Base-by-base conservation (phyloP, 1,284 basidiomycete genomes). In the Thelephora terrestris region DNA sequence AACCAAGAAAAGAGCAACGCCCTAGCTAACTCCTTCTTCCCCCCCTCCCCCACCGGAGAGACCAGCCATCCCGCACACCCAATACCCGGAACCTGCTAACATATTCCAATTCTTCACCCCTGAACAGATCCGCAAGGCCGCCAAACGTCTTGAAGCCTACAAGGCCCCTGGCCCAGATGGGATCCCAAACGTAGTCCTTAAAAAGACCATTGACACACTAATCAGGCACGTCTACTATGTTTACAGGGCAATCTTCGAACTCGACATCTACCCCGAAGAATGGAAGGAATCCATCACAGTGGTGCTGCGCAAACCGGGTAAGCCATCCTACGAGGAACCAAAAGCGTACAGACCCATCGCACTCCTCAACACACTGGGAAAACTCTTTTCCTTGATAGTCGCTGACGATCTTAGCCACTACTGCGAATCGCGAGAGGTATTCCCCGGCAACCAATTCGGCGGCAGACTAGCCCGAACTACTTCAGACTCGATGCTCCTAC, bases 321-420 rank as follows among this genome's bases (percentile, higher is more conserved):
- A 64, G 24, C 23, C 60, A 0, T 59, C 64, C 52, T 74, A 75
- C 54, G 51, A 55, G 0, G 40, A 57, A 0, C 52, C 68, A 0
- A 64, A 63, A 17, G 55, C 71, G 0, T 72, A 66, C 49, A 53
- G 68, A 0, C 71, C 71, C 0, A 70, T 74, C 0, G 64, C 64
- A 0, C 65, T 75, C 1, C 56, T 67, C 0, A 58, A 64, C 47
- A 64, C 60, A 7, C 55, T 69, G n/a, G 60, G 60, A 3, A 72
- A 71, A 45, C 50, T 67, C 4, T 53, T 66, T 0, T 61, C 63
- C 1, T 50, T 55, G 7, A 53, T 58, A 25, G 52, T 64, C 1
- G 51, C 65, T 1, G 57, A 61, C 3, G 42, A 57, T 12, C 32
- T 60, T 5, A 39, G 51, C 23, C 55, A 53, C 50, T 32, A 64